Evolutionary conservation across 2,329 filamentous ascomycete species (phyloP).

Genomic region (Fusarium sp.): DNA sequence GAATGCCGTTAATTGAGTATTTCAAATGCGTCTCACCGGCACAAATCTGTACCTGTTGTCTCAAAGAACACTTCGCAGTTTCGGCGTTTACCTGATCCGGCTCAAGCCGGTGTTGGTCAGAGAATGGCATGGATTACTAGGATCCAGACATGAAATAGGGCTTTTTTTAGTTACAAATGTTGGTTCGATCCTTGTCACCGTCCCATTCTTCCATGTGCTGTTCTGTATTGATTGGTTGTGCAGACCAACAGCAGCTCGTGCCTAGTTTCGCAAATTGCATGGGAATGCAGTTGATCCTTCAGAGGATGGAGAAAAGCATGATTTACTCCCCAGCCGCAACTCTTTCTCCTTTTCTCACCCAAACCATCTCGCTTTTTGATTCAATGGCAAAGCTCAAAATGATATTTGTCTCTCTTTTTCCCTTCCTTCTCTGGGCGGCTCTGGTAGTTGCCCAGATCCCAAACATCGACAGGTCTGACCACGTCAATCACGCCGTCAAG

Average conservation of each 20-base stretch:
- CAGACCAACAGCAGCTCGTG: background rate
- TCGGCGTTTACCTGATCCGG: background rate
- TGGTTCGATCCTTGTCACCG: background rate
- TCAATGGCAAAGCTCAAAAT: conserved; percentile 15
- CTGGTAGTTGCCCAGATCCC: conserved; percentile 6
- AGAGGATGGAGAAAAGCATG: background rate
- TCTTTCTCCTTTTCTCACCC: background rate
- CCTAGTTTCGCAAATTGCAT: background rate
- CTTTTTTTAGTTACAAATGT: background rate
- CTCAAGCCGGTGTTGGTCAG: background rate
- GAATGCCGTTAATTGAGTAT: background rate
- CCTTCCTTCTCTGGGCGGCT: conserved; percentile 15
- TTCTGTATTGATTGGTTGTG: background rate
- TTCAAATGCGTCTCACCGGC: background rate
- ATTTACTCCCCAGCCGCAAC: background rate
- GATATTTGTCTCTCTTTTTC: background rate
- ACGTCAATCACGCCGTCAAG: background rate
- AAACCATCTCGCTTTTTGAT: background rate
- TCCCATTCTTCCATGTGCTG: background rate
- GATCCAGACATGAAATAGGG: background rate
- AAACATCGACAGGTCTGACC: background rate
- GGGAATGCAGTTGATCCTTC: background rate
- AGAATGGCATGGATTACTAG: background rate
- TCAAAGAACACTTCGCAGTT: background rate
- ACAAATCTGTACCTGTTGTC: background rate